Percentiles rank a stretch among this genome's conserved stretches.
phyloP scores from a whole-genome alignment of 2,329 filamentous ascomycete species.

The Magnaporthiopsis poae region DNA sequence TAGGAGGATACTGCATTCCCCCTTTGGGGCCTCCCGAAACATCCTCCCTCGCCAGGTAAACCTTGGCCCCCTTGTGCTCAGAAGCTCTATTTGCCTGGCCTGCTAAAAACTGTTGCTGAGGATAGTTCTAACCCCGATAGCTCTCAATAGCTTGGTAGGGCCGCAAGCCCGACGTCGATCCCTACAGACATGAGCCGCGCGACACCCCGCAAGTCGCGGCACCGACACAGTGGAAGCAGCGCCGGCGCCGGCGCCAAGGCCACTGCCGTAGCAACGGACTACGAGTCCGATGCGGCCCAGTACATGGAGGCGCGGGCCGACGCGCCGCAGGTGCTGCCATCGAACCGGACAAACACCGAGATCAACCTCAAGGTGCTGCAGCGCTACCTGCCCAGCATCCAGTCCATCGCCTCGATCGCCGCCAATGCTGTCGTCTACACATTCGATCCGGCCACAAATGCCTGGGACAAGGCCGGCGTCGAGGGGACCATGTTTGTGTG shows the following conservation, averaged over 20 bases:
- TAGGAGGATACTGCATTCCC: too few relatives aligned
- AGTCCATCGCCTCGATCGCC: constrained; percentile 66
- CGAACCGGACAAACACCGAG: constrained; percentile 65
- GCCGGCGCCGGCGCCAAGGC: constrained; percentile 25
- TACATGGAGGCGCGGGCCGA: constrained; percentile 33
- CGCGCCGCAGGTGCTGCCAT: constrained; percentile 38
- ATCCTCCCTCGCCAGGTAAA: too few relatives aligned
- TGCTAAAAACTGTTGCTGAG: too few relatives aligned
- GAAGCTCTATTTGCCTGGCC: too few relatives aligned
- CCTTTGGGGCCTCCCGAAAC: too few relatives aligned
- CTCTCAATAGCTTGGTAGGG: not conserved
- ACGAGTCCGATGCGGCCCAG: constrained; percentile 54
- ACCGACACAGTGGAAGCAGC: constrained; percentile 18
- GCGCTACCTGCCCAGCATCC: constrained; percentile 68
- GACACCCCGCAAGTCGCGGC: constrained; percentile 27
- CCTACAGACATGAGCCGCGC: constrained; percentile 31
- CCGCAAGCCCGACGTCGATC: not conserved
- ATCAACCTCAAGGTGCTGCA: constrained; percentile 79
- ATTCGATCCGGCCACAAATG: constrained; percentile 53
- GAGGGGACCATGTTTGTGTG: constrained; percentile 88
- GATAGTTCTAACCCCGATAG: not conserved
- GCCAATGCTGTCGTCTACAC: constrained; percentile 80
- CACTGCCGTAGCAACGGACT: constrained; percentile 38
- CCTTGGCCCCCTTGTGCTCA: too few relatives aligned
- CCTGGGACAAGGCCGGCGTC: constrained; percentile 77